Evolutionary conservation across 768 basidiomycete genomes (phyloP).

Genomic region (Amanita molliuscula): DNA sequence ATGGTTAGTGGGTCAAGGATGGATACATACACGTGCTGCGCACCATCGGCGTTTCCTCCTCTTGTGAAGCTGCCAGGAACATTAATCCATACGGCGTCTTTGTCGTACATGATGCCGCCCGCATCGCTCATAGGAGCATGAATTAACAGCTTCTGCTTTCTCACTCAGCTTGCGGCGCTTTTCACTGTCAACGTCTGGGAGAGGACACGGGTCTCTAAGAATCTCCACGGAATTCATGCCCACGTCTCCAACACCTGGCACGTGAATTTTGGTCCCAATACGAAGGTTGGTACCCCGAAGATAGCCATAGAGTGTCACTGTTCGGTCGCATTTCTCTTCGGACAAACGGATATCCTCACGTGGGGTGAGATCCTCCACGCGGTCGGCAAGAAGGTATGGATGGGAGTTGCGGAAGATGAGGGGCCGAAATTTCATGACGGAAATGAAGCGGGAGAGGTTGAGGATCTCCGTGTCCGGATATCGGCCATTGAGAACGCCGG

Average conservation of each 20-base stretch:
- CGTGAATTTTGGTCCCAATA: slow-evolving; percentile 70
- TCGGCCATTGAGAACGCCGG: slow-evolving; percentile 92
- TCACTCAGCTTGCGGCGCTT: slow-evolving; percentile 89
- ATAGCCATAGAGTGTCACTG: slow-evolving; percentile 90
- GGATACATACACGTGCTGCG: slow-evolving; percentile 10
- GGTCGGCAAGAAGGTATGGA: slow-evolving; percentile 90
- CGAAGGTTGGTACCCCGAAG: slow-evolving; percentile 83
- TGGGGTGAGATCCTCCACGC: slow-evolving; percentile 89
- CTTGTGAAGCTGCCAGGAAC: slow-evolving; percentile 91
- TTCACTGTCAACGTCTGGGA: slow-evolving; percentile 87
- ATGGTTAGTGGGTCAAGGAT: background rate
- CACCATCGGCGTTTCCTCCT: slow-evolving; percentile 62
- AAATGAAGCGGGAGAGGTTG: slow-evolving; percentile 92
- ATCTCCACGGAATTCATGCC: slow-evolving; percentile 60
- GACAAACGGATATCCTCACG: slow-evolving; percentile 69
- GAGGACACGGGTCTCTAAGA: slow-evolving; percentile 90
- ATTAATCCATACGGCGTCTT: slow-evolving; percentile 97
- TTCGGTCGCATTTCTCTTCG: slow-evolving; percentile 89
- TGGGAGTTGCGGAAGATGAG: slow-evolving; percentile 93
- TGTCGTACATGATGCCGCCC: slow-evolving; percentile 94
- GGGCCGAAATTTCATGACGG: slow-evolving; percentile 98
- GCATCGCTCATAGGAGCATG: slow-evolving; percentile 99
- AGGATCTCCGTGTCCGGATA: slow-evolving; percentile 96
- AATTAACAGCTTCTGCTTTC: slow-evolving; percentile 85
- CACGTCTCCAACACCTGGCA: slow-evolving; percentile 92